phyloP scores from a whole-genome alignment of 441 rosid genomes.

The Kokia cookei region DNA sequence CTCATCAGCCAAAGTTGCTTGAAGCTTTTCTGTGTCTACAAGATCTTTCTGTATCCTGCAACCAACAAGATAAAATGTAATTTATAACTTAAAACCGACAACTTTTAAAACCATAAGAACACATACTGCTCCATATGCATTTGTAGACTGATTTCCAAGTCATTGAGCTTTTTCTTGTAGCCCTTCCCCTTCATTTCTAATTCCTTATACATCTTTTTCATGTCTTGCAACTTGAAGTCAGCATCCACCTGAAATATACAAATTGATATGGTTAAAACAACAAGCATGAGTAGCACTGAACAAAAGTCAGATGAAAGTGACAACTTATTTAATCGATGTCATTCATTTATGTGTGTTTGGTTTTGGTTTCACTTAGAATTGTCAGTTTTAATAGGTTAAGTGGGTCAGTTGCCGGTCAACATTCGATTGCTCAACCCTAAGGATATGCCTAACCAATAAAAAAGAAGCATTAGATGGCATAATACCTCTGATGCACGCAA shows the following conservation, averaged over 20 bases:
- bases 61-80: constrained; percentile 21
- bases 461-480: constrained; percentile 7
- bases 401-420: background rate
- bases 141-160: constrained; percentile 58
- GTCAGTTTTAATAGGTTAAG: too few relatives aligned
- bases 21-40: constrained; percentile 86
- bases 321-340: background rate
- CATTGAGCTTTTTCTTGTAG: constrained; percentile 76
- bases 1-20: constrained; percentile 58
- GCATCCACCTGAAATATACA: constrained; percentile 65
- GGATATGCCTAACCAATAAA: constrained; percentile 1
- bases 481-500: constrained; percentile 81
- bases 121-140: constrained; percentile 93
- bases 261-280: background rate
- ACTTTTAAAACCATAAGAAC: constrained; percentile 6
- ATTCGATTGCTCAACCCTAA: background rate
- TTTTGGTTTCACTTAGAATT: too few relatives aligned
- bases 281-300: background rate
- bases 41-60: constrained; percentile 90
- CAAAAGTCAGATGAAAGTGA: background rate
- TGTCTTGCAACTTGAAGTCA: constrained; percentile 70
- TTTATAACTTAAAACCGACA: constrained; percentile 6
- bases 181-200: constrained; percentile 78
- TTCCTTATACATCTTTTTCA: constrained; percentile 68
- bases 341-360: background rate